phyloP scores from a whole-genome alignment of 179 eudicot species.

The Corrigiola litoralis region DNA sequence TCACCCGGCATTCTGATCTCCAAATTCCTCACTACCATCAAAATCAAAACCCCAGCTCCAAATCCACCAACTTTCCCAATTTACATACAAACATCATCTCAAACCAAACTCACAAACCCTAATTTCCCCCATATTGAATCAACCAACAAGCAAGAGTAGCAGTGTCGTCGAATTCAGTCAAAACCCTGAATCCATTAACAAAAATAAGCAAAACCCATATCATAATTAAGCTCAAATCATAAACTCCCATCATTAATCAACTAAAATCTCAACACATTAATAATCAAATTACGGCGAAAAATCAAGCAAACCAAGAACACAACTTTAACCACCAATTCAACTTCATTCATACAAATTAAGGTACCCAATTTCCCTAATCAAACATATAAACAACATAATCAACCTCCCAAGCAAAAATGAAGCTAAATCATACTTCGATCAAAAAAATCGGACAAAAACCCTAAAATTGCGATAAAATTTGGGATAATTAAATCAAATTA shows the following conservation, averaged over 20 bases:
- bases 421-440: conserved; percentile 13
- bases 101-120: conserved; percentile 22
- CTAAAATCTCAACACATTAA: background rate
- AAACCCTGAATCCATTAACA: conserved; percentile 11
- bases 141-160: background rate
- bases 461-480: conserved; percentile 15
- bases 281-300: background rate
- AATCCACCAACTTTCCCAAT: background rate
- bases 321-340: background rate
- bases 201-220: conserved; percentile 21
- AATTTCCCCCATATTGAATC: conserved; percentile 6
- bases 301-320: conserved; percentile 1
- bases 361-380: background rate
- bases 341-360: conserved; percentile 2
- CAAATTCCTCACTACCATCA: conserved; percentile 29
- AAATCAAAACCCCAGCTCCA: conserved; percentile 13
- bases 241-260: background rate
- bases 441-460: conserved; percentile 17
- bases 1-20: conserved; percentile 40
- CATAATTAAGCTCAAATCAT: conserved; percentile 13
- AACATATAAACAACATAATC: conserved; percentile 2
- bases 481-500: conserved; percentile 2
- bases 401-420: background rate
- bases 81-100: conserved; percentile 5
- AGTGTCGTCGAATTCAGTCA: conserved; percentile 13